Percentiles rank a stretch among this genome's conserved stretches.
Evolutionary conservation across 2,329 filamentous ascomycete species (phyloP).

Genomic region (Verticillium tricorpus): DNA sequence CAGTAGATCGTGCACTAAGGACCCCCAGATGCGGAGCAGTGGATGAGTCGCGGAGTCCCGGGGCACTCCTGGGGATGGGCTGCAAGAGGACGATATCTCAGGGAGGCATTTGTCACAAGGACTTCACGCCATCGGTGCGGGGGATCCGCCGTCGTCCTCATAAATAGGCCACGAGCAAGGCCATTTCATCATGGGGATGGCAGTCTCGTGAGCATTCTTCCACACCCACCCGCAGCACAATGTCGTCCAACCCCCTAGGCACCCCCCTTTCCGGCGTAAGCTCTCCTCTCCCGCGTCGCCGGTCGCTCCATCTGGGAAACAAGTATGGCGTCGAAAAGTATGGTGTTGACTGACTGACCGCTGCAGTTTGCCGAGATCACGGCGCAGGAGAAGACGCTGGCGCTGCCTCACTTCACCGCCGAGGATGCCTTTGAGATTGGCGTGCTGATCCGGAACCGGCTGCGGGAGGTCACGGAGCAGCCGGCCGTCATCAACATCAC

Average conservation of each 20-base stretch:
- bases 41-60: no score
- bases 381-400: constrained; percentile 3
- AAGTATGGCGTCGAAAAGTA: not conserved
- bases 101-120: not conserved
- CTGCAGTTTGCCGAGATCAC: constrained; percentile 6
- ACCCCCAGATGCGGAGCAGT: no score
- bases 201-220: not conserved
- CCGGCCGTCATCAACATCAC: constrained; percentile 6
- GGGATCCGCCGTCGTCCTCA: no score
- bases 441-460: constrained; percentile 5
- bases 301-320: no score
- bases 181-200: no score
- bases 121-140: not conserved
- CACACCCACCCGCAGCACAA: not conserved
- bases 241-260: not conserved
- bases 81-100: no score
- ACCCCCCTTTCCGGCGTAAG: not conserved
- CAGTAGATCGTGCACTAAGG: no score
- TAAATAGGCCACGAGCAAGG: no score
- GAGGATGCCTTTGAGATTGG: constrained; percentile 7
- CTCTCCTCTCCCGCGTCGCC: not conserved
- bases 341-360: no score
- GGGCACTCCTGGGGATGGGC: no score
- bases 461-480: constrained; percentile 4
- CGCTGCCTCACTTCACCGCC: constrained; percentile 5